phyloP scores from a whole-genome alignment of 352 stramenopile genomes.

The Globisporangium acanthophoron region DNA sequence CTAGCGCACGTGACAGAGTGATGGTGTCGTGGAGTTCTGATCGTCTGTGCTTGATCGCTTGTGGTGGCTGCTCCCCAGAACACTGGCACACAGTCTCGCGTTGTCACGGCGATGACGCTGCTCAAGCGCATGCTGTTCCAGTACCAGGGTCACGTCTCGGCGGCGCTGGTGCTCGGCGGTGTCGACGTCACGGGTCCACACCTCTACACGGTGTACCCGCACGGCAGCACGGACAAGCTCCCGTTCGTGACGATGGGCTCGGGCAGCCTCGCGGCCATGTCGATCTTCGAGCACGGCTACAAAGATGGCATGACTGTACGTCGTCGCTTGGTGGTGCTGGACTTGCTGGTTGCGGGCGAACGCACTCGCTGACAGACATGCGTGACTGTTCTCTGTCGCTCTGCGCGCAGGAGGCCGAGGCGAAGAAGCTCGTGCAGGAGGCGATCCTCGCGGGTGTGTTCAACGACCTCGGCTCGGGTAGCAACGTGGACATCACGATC shows the following conservation, averaged over 20 bases:
- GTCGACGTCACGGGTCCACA: slow-evolving; percentile 94
- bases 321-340: neutral
- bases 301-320: slow-evolving; percentile 90
- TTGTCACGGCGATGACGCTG: slow-evolving; percentile 96
- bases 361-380: neutral
- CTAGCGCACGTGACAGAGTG: neutral
- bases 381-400: neutral
- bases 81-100: slow-evolving; percentile 83
- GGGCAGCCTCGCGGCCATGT: slow-evolving; percentile 98
- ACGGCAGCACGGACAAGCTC: slow-evolving; percentile 95
- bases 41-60: too few relatives aligned
- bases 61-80: slow-evolving; percentile 28
- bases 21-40: neutral
- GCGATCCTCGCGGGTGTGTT: slow-evolving; percentile 97
- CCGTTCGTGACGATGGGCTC: slow-evolving; percentile 98
- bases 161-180: slow-evolving; percentile 96
- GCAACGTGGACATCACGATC: slow-evolving; percentile 95
- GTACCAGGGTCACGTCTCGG: slow-evolving; percentile 95
- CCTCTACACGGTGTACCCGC: slow-evolving; percentile 98
- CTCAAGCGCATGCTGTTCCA: slow-evolving; percentile 97
- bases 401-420: slow-evolving; percentile 85
- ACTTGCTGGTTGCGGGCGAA: neutral
- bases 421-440: slow-evolving; percentile 95
- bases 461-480: slow-evolving; percentile 97
- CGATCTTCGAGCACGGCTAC: slow-evolving; percentile 94